Evolutionary conservation across 140 eudicot genomes (phyloP), one percentile per base, ranked within the genome.

Genomic region (Ambrosia hybrid): DNA sequence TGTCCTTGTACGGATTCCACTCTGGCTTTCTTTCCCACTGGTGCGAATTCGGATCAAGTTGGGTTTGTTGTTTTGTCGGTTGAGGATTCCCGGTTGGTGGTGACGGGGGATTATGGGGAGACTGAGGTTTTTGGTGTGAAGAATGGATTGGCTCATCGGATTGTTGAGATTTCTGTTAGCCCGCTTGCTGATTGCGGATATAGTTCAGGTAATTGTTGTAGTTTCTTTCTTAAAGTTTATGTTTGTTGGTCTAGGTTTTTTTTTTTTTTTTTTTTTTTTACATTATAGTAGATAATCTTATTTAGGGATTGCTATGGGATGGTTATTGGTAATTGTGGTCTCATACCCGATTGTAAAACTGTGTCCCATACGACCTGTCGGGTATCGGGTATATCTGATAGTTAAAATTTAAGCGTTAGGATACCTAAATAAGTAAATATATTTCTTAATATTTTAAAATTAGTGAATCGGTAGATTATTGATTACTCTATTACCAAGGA

Each of bases 1-100:
- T 77, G 83, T 21, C 88, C 89, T 0, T 71, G 72, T 38, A 51
- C 74, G 1, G 33, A 71, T 69, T 75, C 62, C 3, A 67, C 77
- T 64, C 5, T 91, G 2, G 85, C 80, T 1, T 86, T 88, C 75
- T 91, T 78, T 66, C 86, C 91, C 9, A 73, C 84, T 0, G 96
- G 95, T 7, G 48, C 71, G 12, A 86, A 89, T 34, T 82, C 71
- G 1, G 86, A 89, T 58, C 62, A 58, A 49, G 86, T 89, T 15
- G 97, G 97, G 46, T 83, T 78, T 61, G 52, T 85, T 30, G 5
- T 84, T 6, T 51, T 88, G 60, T 33, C 81, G 7, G 57, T 81
- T n/a, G 69, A 72, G 52, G 72, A 73, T 72, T 79, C 83, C 0
- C 58, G 6, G 6, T 41, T 82, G 72, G 57, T n/a, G 5, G 83